These are phyloP conservation scores for Globisporangium okanoganense DNA, from an alignment of 352 stramenopile genomes.

Conservation along the genomic window DNA sequence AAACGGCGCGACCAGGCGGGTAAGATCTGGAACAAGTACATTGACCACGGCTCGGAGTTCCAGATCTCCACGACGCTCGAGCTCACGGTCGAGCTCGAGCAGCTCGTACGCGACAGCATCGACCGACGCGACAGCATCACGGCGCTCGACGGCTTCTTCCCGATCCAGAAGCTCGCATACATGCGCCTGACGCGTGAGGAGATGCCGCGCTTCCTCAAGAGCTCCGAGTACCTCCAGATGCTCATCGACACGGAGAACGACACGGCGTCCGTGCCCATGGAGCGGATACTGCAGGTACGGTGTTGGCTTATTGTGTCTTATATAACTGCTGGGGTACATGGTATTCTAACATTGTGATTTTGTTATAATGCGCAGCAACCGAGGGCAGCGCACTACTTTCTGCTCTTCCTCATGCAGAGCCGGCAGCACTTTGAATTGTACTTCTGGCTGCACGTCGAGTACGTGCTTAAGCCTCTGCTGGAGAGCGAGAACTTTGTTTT, in stretches of 20 bases:
- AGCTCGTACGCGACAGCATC: slow-evolving; percentile 72
- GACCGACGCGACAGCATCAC: slow-evolving; percentile 25
- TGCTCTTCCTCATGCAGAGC: slow-evolving; percentile 85
- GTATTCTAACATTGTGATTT: neutral
- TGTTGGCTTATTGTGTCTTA: neutral
- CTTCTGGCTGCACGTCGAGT: slow-evolving; percentile 87
- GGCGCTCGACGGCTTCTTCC: slow-evolving; percentile 74
- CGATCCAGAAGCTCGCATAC: slow-evolving; percentile 83
- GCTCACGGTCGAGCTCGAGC: slow-evolving; percentile 70
- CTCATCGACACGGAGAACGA: slow-evolving; percentile 78
- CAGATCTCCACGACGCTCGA: slow-evolving; percentile 80
- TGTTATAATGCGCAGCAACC: slow-evolving; percentile 36
- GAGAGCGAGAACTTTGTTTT: slow-evolving; percentile 38
- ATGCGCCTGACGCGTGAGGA: slow-evolving; percentile 79
- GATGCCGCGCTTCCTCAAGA: slow-evolving; percentile 83
- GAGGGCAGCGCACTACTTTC: slow-evolving; percentile 79
- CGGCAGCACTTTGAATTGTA: slow-evolving; percentile 86
- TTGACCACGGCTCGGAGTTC: slow-evolving; percentile 76
- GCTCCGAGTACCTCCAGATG: slow-evolving; percentile 82
- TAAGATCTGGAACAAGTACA: slow-evolving; percentile 88
- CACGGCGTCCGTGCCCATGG: slow-evolving; percentile 72
- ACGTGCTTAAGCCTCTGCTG: slow-evolving; percentile 72
- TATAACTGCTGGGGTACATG: neutral
- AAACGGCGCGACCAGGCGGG: slow-evolving; percentile 65
- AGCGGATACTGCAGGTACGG: slow-evolving; percentile 59